Evolutionary conservation across 2,329 filamentous ascomycete genomes (phyloP).

Genomic region (Penicillium sp.): DNA sequence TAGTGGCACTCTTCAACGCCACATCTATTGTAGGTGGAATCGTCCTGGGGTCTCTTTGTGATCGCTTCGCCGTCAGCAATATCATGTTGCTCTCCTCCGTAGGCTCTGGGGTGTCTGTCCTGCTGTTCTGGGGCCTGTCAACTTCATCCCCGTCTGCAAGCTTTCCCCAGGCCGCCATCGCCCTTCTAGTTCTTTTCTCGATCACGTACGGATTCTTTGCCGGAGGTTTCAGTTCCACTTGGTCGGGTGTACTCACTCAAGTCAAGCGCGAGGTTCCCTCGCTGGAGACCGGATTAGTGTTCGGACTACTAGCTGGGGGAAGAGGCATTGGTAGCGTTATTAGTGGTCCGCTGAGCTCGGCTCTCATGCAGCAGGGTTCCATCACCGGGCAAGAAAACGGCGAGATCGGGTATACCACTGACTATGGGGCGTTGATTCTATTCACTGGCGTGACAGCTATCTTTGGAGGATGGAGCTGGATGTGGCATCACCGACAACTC

Average conservation of each 20-base stretch:
- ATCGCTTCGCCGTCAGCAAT: conserved; percentile 24
- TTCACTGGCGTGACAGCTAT: conserved; percentile 49
- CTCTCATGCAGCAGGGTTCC: conserved; percentile 41
- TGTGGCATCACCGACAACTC: too few species aligned
- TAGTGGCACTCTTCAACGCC: conserved; percentile 29
- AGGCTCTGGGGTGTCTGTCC: conserved; percentile 48
- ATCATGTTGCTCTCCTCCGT: conserved; percentile 44
- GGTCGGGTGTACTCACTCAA: conserved; percentile 49
- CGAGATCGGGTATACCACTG: too few species aligned
- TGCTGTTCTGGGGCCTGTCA: conserved; percentile 53
- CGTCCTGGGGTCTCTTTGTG: conserved; percentile 24
- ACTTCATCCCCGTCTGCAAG: too few species aligned
- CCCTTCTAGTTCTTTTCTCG: conserved; percentile 52
- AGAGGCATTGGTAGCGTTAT: conserved; percentile 30
- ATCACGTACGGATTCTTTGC: conserved; percentile 58
- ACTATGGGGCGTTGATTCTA: conserved; percentile 48
- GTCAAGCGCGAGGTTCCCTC: conserved; percentile 37
- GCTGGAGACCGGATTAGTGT: conserved; percentile 26
- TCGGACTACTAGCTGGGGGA: conserved; percentile 28
- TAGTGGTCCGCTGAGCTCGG: conserved; percentile 49
- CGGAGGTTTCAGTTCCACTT: conserved; percentile 55
- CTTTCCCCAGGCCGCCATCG: conserved; percentile 37
- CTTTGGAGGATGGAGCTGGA: conserved; percentile 36
- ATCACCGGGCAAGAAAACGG: conserved; percentile 43
- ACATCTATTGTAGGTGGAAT: conserved; percentile 26